Base-by-base conservation (phyloP, 2,329 filamentous ascomycete species). In the Alternaria sp. region DNA sequence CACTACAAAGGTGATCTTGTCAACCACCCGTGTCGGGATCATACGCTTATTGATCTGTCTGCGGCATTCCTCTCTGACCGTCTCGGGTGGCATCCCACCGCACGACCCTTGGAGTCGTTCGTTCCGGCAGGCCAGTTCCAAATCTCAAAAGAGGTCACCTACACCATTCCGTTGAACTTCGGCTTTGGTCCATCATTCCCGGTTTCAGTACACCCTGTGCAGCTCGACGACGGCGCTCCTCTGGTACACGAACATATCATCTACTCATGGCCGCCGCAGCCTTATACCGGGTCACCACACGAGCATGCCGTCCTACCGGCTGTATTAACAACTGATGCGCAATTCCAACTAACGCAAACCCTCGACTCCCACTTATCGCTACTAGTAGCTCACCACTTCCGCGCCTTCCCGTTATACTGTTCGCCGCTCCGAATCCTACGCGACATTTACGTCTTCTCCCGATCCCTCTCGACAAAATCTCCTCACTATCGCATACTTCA, bases 1-100 rank as follows among this genome's bases (percentile, higher is more conserved):
- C 73, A 80, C 57, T 81, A 73, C 70, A 79, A 78, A 58, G 69
- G 72, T 21, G 75, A 80, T 45, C 66, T 81, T 26, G 59, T 80
- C 46, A 74, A 77, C 6, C 66, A 74, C 32, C 80, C 79, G 9
- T 81, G 79, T 58, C 76, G 80, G 25, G 74, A 79, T 19, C 72
- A 70, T 25, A 55, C 73, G 5, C 67, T 80, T 2, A 69, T 69
- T 1, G 69, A 79, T 43, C 63, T 80, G 6, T 69, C 74, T 0
- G 59, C 59, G 10, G 63, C 69, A 4, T 79, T 80, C 30, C 64
- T 79, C 12, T 75, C 77, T 5, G 72, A 77, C 30, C 67, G 73
- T 9, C 67, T 78, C 23, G 74, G 73, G 5, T 80, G 78, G 77
- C 77, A 79, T 52, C 78, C 78, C 23, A 79, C 73, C 40, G 59